Evolutionary conservation across 2,329 filamentous ascomycete species (phyloP).

Genomic region (Pestalotiopsis fici): DNA sequence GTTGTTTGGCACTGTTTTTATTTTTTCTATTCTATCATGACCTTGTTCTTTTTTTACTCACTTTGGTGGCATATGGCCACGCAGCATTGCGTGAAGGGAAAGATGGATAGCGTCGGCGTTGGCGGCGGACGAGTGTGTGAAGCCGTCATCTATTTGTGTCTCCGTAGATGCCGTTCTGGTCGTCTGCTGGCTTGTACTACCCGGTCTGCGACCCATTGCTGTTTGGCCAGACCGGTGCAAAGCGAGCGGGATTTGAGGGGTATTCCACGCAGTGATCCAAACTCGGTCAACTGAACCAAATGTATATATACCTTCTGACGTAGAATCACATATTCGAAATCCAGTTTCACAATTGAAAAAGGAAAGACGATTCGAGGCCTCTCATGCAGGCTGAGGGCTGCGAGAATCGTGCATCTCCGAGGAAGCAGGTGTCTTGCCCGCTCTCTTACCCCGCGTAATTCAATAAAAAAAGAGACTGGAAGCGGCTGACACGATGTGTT

Average conservation of each 20-base stretch:
- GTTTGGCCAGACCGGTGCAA: background rate
- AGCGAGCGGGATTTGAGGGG: background rate
- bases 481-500: background rate
- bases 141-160: background rate
- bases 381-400: slow-evolving; percentile 1
- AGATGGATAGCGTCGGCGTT: background rate
- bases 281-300: background rate
- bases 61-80: no score
- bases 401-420: slow-evolving; percentile 2
- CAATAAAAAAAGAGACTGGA: background rate
- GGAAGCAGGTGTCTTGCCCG: background rate
- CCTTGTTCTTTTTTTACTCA: background rate
- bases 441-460: background rate
- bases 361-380: background rate
- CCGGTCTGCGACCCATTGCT: background rate
- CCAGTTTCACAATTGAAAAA: background rate
- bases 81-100: background rate
- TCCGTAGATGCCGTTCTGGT: background rate
- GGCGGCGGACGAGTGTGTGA: background rate
- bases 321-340: background rate
- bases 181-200: background rate
- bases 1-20: background rate
- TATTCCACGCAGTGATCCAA: background rate
- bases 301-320: slow-evolving; percentile 8
- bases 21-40: background rate